phyloP scores from a whole-genome alignment of 495 filamentous ascomycete species.

The Penicillium cinerascens region DNA sequence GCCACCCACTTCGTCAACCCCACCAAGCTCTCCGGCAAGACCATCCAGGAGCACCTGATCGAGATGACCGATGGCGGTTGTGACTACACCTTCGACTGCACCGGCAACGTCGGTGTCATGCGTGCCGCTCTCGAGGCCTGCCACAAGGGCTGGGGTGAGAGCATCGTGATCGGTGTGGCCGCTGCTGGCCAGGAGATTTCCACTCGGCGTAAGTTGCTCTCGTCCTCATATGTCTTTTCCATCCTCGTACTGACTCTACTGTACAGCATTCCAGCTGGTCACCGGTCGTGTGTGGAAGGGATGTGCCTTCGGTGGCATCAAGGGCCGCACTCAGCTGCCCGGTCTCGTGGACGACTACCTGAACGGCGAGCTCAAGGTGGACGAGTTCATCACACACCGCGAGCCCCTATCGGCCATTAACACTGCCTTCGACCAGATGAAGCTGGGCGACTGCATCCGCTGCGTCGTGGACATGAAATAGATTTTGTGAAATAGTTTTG shows the following conservation, averaged over 20 bases:
- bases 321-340: conserved; percentile 89
- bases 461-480: conserved; percentile 61
- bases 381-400: conserved; percentile 98
- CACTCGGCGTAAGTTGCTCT: conserved; percentile 75
- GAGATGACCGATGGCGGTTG: conserved; percentile 99
- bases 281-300: conserved; percentile 97
- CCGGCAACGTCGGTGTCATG: conserved; percentile 95
- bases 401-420: conserved; percentile 79
- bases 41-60: conserved; percentile 82
- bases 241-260: not conserved
- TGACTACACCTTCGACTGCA: conserved; percentile 99
- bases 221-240: not conserved
- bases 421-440: conserved; percentile 88
- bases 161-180: conserved; percentile 95
- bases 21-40: conserved; percentile 68
- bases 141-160: conserved; percentile 99
- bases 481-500: conserved; percentile 9
- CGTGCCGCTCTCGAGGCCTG: conserved; percentile 93
- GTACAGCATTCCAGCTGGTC: conserved; percentile 91
- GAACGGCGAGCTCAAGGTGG: conserved; percentile 87
- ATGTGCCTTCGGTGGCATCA: conserved; percentile 96
- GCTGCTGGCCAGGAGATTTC: conserved; percentile 96
- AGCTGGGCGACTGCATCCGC: conserved; percentile 90
- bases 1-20: conserved; percentile 98
- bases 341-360: conserved; percentile 89